These are phyloP conservation scores for Escovopsis sp. DNA, from an alignment of 2,329 filamentous ascomycete species.

Conservation along the genomic window DNA sequence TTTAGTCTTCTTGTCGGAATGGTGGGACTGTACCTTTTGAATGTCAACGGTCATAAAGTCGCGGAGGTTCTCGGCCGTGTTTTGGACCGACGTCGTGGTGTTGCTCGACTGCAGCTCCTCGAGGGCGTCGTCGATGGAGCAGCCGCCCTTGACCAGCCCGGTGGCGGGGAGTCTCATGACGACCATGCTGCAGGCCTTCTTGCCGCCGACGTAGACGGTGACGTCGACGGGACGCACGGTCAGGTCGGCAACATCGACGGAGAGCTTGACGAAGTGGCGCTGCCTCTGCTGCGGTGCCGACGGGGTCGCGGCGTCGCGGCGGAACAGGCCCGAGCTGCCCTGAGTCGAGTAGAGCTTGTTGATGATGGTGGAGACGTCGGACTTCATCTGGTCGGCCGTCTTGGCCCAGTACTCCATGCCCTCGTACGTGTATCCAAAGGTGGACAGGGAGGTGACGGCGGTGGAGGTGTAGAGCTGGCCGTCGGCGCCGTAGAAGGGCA, in stretches of 20 bases:
- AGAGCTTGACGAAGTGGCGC: conserved; percentile 21
- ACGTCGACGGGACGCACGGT: conserved; percentile 20
- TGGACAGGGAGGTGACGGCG: conserved; percentile 17
- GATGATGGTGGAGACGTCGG: conserved; percentile 17
- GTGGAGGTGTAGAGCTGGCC: conserved; percentile 28
- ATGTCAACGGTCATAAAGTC: conserved; percentile 19
- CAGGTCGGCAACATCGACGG: conserved; percentile 21
- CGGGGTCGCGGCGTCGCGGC: background rate
- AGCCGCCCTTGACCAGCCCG: conserved; percentile 18
- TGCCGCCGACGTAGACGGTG: conserved; percentile 19
- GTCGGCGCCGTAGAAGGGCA: conserved; percentile 32
- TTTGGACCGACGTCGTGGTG: conserved; percentile 6
- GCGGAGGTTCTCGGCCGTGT: conserved; percentile 13
- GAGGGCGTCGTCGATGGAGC: conserved; percentile 46
- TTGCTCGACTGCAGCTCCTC: conserved; percentile 37
- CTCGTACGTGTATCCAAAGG: conserved; percentile 26
- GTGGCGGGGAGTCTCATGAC: conserved; percentile 21
- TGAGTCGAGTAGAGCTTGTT: conserved; percentile 18
- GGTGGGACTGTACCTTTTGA: conserved; percentile 14
- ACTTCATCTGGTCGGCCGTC: conserved; percentile 15
- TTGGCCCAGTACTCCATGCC: conserved; percentile 22
- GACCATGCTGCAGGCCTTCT: conserved; percentile 19
- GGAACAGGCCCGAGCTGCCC: background rate
- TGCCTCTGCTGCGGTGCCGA: conserved; percentile 8
- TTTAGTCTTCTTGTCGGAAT: no score